Evolutionary conservation across 495 filamentous ascomycete genomes (phyloP), one percentile per base, ranked within the genome.

Genomic region (Neurospora sublineolata): DNA sequence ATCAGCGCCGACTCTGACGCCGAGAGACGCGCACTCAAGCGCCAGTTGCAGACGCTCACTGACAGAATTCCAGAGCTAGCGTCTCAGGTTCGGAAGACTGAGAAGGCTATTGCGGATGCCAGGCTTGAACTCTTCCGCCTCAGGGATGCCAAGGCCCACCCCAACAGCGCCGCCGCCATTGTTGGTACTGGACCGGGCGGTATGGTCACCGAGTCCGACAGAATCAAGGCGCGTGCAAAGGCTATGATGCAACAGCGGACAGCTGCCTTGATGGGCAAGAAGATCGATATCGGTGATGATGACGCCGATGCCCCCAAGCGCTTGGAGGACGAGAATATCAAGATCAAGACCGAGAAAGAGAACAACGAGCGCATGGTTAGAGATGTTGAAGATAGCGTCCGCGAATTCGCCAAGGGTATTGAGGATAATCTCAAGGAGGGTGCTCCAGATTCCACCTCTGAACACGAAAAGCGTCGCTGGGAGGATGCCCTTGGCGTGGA

Each of bases 181-280:
- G 87, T 99, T 71, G 96, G 96, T 5, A 97, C 94, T 71, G 96
- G 96, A 4, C 94, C 93, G 69, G 95, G 96, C 70, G 96, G 96
- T 44, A 82, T 88, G 68, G 86, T 99, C 60, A 99, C 96, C 30
- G 96, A 99, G 80, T 90, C 93, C 0, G 96, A 99, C 81, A 87
- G 94, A 37, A 89, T 98, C 68, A 97, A 97, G 81, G 96, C 96
- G 30, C 89, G 94, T 68, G 94, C 96, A 39, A 97, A 93, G 80
- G 94, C 94, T 44, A 95, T 97, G 87, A 97, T 99, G 95, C 94
- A 98, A 83, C 94, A 97, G 73, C 91, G 94, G 52, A 92, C 94
- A 75, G 96, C 96, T 68, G 94, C 94, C 42, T 83, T 99, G 74
- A 92, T 93, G 60, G 96, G 96, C 42, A 91, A 89, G 78, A 92